These are phyloP conservation scores for Populus hybrid DNA, from an alignment of 441 rosid genomes.

Conservation along the genomic window DNA sequence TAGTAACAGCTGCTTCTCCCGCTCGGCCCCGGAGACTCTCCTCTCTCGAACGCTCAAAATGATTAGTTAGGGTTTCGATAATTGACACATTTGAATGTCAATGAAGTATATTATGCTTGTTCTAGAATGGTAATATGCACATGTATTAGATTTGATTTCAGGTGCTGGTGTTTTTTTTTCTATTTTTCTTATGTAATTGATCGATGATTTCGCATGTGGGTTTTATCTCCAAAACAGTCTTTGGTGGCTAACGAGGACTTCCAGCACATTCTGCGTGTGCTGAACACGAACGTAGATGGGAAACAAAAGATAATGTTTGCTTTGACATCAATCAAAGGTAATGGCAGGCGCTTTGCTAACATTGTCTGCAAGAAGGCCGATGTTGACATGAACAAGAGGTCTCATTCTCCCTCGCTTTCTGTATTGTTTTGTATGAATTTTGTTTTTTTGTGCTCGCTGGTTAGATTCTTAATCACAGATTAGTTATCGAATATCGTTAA, in stretches of 20 bases:
- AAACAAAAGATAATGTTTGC: conserved; percentile 81
- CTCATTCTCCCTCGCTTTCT: background rate
- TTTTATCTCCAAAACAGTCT: conserved; percentile 31
- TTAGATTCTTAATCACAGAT: no score
- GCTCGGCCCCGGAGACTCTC: no score
- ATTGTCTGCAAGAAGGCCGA: conserved; percentile 85
- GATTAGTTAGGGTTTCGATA: background rate
- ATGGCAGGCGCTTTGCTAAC: conserved; percentile 70
- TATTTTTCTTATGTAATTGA: no score
- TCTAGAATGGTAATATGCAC: no score
- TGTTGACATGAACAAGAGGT: conserved; percentile 88
- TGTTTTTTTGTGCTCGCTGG: no score
- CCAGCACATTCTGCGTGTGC: conserved; percentile 80
- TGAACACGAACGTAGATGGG: conserved; percentile 82
- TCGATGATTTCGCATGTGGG: no score
- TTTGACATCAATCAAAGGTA: conserved; percentile 72
- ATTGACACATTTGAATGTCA: no score
- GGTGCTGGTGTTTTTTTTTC: no score
- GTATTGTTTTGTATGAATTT: background rate
- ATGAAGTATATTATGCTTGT: background rate
- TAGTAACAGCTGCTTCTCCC: no score
- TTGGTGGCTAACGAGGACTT: conserved; percentile 71
- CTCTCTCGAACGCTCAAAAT: background rate
- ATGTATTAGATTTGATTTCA: no score
- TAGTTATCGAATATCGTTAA: no score